Conservation (phyloP, 2,329 filamentous ascomycete genomes). For the Simplicillium aogashimaense region DNA sequence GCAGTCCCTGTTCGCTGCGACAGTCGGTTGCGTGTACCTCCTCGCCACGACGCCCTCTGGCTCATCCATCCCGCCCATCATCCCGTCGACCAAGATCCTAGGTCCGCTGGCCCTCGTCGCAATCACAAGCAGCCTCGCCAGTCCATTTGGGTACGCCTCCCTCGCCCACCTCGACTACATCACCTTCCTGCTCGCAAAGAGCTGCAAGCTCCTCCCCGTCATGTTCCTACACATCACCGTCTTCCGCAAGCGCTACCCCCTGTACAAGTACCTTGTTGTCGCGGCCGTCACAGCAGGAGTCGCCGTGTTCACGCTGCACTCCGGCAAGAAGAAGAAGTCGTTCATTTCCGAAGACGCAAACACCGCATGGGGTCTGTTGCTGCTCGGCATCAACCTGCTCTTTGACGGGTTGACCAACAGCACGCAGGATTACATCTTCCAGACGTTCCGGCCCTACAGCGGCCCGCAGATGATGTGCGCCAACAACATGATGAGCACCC, state of each 20-base stretch:
- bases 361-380: constrained; percentile 67
- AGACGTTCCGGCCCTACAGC: constrained; percentile 65
- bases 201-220: constrained; percentile 96
- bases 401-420: constrained; percentile 96
- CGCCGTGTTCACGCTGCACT: constrained; percentile 87
- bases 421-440: constrained; percentile 92
- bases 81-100: constrained; percentile 68
- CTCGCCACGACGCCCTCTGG: constrained; percentile 45
- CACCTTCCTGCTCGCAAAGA: constrained; percentile 94
- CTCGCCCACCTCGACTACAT: constrained; percentile 95
- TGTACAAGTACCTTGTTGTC: constrained; percentile 95
- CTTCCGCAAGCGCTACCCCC: constrained; percentile 78
- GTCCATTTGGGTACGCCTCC: constrained; percentile 90
- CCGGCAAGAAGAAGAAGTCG: constrained; percentile 45
- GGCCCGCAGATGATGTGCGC: constrained; percentile 99
- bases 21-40: constrained; percentile 76
- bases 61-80: constrained; percentile 48
- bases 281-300: constrained; percentile 85
- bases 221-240: constrained; percentile 94
- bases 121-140: constrained; percentile 77
- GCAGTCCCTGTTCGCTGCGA: constrained; percentile 80
- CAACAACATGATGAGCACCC: constrained; percentile 79
- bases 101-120: constrained; percentile 75
- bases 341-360: constrained; percentile 42
- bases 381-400: constrained; percentile 81